A percentile compares a stretch with the other conserved stretches of the same genome.
These are phyloP conservation scores for Lactifluus echinatus DNA, from an alignment of 768 basidiomycete genomes.

Conservation along the genomic window DNA sequence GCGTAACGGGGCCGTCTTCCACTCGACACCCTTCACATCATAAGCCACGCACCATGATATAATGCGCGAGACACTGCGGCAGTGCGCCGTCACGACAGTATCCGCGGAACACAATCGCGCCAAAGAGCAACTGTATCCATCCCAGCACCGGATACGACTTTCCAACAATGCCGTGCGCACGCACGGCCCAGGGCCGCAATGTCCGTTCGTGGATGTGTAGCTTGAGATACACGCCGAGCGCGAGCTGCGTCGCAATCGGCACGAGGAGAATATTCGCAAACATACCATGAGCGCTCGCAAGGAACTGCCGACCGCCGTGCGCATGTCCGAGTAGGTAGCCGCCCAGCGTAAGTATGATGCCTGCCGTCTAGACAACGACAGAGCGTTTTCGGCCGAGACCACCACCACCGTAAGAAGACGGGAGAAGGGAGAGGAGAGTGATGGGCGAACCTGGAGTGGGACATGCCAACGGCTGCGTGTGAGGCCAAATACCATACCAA, in stretches of 20 bases:
- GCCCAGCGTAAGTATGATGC: conserved; percentile 57
- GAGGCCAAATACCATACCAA: conserved; percentile 71
- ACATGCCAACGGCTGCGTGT: conserved; percentile 86
- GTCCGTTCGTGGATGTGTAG: conserved; percentile 79
- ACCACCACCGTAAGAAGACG: neutral
- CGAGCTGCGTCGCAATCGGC: conserved; percentile 58
- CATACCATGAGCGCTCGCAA: conserved; percentile 60
- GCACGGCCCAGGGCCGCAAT: conserved; percentile 61
- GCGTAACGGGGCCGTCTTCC: neutral
- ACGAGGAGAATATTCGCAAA: conserved; percentile 59
- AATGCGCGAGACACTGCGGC: conserved; percentile 83
- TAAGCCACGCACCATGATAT: conserved; percentile 53
- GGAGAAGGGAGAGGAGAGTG: neutral
- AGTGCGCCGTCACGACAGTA: conserved; percentile 75
- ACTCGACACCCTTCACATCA: neutral
- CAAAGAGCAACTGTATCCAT: conserved; percentile 87
- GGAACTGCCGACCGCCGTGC: conserved; percentile 77
- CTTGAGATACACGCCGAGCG: conserved; percentile 83
- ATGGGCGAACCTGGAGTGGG: conserved; percentile 59
- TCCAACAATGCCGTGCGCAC: conserved; percentile 69
- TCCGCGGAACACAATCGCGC: conserved; percentile 60
- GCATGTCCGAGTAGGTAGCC: conserved; percentile 80
- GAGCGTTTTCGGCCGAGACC: too few species aligned
- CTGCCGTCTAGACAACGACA: conserved; percentile 34
- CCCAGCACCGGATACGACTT: conserved; percentile 77